These are phyloP conservation scores for Microbotryum scabiosae DNA, from an alignment of 1,284 basidiomycete species.

Conservation along the genomic window DNA sequence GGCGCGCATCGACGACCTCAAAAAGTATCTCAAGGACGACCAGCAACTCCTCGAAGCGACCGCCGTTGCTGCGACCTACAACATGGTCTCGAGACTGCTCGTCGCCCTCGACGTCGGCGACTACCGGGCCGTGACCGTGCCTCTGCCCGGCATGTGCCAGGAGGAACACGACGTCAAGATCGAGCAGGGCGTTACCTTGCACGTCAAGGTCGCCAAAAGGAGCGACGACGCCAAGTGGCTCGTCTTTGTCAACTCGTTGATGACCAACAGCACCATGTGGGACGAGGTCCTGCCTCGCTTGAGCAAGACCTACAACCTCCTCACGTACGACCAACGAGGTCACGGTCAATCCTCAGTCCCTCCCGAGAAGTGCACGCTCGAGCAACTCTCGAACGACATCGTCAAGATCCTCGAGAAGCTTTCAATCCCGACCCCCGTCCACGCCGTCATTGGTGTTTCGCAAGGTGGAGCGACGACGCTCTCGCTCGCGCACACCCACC, in stretches of 20 bases:
- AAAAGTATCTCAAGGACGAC: constrained; percentile 35
- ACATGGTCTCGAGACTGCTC: constrained; percentile 44
- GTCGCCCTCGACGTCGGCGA: constrained; percentile 43
- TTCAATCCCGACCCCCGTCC: constrained; percentile 35
- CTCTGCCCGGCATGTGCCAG: constrained; percentile 29
- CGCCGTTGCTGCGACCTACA: constrained; percentile 42
- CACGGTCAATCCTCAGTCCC: constrained; percentile 42
- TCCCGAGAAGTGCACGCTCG: constrained; percentile 37
- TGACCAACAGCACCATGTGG: constrained; percentile 45
- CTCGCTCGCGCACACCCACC: constrained; percentile 40
- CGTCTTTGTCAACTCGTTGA: constrained; percentile 44
- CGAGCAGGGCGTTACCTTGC: constrained; percentile 30
- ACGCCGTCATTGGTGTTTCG: constrained; percentile 43
- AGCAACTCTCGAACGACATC: constrained; percentile 42
- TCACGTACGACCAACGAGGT: constrained; percentile 44
- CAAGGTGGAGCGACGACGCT: constrained; percentile 45
- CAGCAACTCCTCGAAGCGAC: constrained; percentile 42
- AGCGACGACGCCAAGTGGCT: constrained; percentile 36
- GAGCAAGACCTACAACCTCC: constrained; percentile 40
- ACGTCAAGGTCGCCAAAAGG: constrained; percentile 28
- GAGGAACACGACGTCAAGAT: constrained; percentile 27
- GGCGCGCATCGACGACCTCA: constrained; percentile 36
- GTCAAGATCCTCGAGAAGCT: constrained; percentile 39
- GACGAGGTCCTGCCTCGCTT: constrained; percentile 38
- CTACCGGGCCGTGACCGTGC: constrained; percentile 36